A percentile compares a stretch with the other conserved stretches of the same genome.
These are phyloP conservation scores for Apophysomyces ossiformis DNA, from an alignment of 371 early-diverging fungal species.

Conservation along the genomic window DNA sequence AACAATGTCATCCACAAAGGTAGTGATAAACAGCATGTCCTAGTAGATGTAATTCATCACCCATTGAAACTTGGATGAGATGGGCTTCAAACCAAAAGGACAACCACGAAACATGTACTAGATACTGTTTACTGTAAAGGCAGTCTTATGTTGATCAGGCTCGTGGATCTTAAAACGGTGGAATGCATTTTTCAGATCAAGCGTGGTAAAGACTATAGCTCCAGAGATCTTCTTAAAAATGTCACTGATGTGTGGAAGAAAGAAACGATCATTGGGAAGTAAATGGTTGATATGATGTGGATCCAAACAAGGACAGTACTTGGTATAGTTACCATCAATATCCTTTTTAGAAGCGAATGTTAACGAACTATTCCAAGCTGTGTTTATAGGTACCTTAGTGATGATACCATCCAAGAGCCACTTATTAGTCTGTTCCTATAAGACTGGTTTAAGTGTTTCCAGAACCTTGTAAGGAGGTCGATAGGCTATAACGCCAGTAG, in stretches of 20 bases:
- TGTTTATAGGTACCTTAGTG: background rate
- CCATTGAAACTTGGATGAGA: conserved; percentile 10
- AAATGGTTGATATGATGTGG: conserved; percentile 19
- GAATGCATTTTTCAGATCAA: conserved; percentile 1
- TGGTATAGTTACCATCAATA: conserved; percentile 15
- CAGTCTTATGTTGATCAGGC: background rate
- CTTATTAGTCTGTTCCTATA: background rate
- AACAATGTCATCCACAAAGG: no score
- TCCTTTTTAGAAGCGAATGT: conserved; percentile 28
- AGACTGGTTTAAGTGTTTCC: background rate
- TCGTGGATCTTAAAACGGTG: no score
- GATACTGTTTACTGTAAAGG: background rate
- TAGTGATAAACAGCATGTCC: conserved; percentile 11
- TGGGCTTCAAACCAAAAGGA: conserved; percentile 14
- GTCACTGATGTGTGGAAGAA: background rate
- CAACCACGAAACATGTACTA: conserved; percentile 13
- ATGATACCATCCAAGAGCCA: conserved; percentile 4
- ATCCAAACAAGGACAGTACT: conserved; percentile 20
- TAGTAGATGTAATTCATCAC: background rate
- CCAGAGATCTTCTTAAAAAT: background rate
- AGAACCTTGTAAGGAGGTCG: conserved; percentile 1
- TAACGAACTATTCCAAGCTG: conserved; percentile 19
- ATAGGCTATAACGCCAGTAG: background rate
- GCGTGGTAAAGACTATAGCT: background rate
- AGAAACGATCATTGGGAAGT: background rate